Conservation (phyloP, 2,329 filamentous ascomycete genomes). For the Aspergillus melleus region DNA sequence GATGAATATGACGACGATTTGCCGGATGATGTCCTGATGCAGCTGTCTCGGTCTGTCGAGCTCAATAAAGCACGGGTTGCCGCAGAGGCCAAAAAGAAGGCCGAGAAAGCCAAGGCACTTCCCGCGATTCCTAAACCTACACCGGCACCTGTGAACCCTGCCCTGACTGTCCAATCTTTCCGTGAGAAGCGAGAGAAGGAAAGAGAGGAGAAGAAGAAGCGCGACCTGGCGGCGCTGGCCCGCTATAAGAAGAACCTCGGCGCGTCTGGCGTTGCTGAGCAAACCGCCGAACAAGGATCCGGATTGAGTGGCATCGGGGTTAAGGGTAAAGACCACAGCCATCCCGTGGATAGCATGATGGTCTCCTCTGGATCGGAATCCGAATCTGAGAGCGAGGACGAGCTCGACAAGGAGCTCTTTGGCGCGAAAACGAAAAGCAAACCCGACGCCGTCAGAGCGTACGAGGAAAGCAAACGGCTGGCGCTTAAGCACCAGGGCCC, state of each 20-base stretch:
- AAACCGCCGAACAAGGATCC: constrained; percentile 74
- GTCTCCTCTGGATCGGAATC: constrained; percentile 68
- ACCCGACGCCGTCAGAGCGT: constrained; percentile 45
- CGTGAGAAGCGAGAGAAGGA: constrained; percentile 73
- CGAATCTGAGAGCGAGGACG: constrained; percentile 73
- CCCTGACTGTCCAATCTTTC: constrained; percentile 56
- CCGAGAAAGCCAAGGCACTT: constrained; percentile 25
- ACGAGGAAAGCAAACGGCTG: constrained; percentile 47
- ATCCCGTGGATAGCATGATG: constrained; percentile 77
- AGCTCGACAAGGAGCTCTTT: constrained; percentile 70
- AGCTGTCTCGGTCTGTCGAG: constrained; percentile 44
- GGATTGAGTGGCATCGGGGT: constrained; percentile 71
- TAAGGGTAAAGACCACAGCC: constrained; percentile 71
- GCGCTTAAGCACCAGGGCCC: constrained; percentile 65
- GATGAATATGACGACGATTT: constrained; percentile 46
- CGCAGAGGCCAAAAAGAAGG: constrained; percentile 30
- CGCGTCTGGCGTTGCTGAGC: constrained; percentile 51
- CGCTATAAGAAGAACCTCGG: constrained; percentile 60
- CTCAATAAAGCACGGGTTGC: constrained; percentile 41
- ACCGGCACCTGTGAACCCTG: constrained; percentile 29
- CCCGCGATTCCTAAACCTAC: constrained; percentile 27
- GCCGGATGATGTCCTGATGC: constrained; percentile 41
- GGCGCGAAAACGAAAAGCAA: constrained; percentile 43
- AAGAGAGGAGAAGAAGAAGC: constrained; percentile 70
- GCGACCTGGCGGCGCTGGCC: constrained; percentile 71